phyloP scores from a whole-genome alignment of 108 stramenopile genomes.

The Seminavis robusta region DNA sequence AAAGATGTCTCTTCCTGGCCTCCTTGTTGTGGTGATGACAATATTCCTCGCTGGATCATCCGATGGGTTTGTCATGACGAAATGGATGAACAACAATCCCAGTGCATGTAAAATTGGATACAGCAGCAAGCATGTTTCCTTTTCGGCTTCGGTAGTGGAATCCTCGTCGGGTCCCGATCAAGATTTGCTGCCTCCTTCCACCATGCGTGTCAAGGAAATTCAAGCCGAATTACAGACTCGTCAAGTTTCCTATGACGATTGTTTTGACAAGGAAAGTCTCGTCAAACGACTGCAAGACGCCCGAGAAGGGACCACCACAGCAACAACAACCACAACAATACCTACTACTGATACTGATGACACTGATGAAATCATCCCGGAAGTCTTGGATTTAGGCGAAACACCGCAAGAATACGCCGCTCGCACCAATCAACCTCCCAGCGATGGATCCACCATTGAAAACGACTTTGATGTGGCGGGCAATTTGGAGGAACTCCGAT shows the following conservation, averaged over 20 bases:
- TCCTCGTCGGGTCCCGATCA: too few species aligned
- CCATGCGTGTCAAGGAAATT: too few species aligned
- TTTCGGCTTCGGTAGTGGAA: too few species aligned
- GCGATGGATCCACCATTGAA: not conserved
- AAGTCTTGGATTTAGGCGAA: not conserved
- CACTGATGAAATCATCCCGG: not conserved
- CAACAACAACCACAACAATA: not conserved
- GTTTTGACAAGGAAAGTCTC: constrained; percentile 71
- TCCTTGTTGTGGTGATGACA: too few species aligned
- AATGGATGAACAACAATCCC: too few species aligned
- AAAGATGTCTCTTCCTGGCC: too few species aligned
- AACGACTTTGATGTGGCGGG: constrained; percentile 32
- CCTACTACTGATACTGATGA: constrained; percentile 1
- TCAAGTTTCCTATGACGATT: constrained; percentile 48
- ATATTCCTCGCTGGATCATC: too few species aligned
- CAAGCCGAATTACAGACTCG: constrained; percentile 42
- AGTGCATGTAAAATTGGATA: too few species aligned
- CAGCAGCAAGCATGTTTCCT: too few species aligned
- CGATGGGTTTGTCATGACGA: too few species aligned
- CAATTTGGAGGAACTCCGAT: constrained; percentile 46
- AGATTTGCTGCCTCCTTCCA: too few species aligned
- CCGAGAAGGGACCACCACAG: constrained; percentile 14
- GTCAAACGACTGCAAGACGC: constrained; percentile 47
- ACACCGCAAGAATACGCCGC: not conserved
- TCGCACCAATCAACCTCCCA: not conserved